Base-by-base conservation (phyloP, 345 rosid species). In the Physaria fendleri region DNA sequence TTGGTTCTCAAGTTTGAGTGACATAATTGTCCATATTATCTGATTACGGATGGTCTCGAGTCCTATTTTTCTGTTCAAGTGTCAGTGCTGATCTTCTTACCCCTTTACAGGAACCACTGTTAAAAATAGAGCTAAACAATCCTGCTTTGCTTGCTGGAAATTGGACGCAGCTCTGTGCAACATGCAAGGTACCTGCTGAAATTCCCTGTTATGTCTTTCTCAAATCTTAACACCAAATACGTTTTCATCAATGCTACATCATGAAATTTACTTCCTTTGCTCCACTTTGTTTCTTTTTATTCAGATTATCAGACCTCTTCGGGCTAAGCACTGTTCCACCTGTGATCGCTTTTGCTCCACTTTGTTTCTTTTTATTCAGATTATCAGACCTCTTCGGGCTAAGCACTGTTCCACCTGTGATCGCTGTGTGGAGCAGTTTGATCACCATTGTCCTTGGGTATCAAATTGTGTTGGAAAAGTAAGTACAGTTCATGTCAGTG, bases 391-490 rank as follows among this genome's bases (percentile, higher is more conserved):
- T 66, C 82, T 85, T 59, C 99, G 99, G 51, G 99, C 99, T 3
- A 87, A 89, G 80, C 99, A 93, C 74, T 93, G 99, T 64, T 87
- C 94, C 59, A 82, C 90, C 30, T 93, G 97, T 63, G 82, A 85
- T 67, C 90, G 94, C 38, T 93, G 97, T 77, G 97, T 93, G 41
- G 95, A 93, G 66, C 99, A 93, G 68, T 93, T 93, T 79, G 99
- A 93, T 61, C 99, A 93, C 75, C 99, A 93, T 65, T 93, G 96
- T 66, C 99, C 99, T 29, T 93, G 96, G 96, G 92, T 93, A 22
- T 89, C 99, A 64, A 89, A 93, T 71, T 93, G 99, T 75, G 75
- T 93, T 50, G 97, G 99, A 77, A 93, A 93, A 92, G 99, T 93
- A 71, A 51, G 74, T 69, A 14, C 28, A 37, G 13, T 23, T 60